Conservation (phyloP, 1,139 yeast genomes). For the Candida mesenterica region DNA sequence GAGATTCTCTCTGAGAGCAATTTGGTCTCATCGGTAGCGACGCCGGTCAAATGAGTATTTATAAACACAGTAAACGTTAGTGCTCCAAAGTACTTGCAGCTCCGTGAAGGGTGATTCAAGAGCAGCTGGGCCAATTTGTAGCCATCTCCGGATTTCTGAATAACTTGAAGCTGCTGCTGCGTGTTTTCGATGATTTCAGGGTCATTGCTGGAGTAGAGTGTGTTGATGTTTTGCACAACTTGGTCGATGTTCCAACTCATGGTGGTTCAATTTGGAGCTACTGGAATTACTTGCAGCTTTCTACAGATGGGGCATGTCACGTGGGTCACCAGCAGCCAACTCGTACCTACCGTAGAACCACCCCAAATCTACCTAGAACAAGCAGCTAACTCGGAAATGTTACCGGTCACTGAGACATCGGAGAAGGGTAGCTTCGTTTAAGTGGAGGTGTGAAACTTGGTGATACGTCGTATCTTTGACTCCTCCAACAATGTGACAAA, state of each 20-base stretch:
- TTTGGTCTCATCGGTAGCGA: neutral
- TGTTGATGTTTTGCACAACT: conserved; percentile 32
- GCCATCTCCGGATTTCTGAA: conserved; percentile 56
- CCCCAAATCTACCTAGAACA: no score
- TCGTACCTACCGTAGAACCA: no score
- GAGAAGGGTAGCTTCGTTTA: no score
- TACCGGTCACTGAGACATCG: no score
- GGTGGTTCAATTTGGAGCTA: neutral
- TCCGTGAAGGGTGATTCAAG: conserved; percentile 38
- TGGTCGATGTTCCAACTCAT: conserved; percentile 13
- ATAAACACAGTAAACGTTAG: conserved; percentile 63
- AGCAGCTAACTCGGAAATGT: no score
- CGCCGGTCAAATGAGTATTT: conserved; percentile 25
- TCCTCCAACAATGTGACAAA: no score
- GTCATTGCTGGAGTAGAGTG: conserved; percentile 42
- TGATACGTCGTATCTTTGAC: no score
- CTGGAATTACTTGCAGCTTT: no score
- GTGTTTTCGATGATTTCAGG: conserved; percentile 41
- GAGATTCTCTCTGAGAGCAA: conserved; percentile 4
- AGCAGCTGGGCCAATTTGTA: conserved; percentile 50
- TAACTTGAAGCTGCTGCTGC: conserved; percentile 51
- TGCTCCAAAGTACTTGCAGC: conserved; percentile 71
- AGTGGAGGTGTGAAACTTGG: no score
- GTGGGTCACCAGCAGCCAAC: no score
- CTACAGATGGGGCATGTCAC: no score